These are phyloP conservation scores for Verbascum thapsus DNA, from an alignment of 257 asterid species.

Conservation along the genomic window DNA sequence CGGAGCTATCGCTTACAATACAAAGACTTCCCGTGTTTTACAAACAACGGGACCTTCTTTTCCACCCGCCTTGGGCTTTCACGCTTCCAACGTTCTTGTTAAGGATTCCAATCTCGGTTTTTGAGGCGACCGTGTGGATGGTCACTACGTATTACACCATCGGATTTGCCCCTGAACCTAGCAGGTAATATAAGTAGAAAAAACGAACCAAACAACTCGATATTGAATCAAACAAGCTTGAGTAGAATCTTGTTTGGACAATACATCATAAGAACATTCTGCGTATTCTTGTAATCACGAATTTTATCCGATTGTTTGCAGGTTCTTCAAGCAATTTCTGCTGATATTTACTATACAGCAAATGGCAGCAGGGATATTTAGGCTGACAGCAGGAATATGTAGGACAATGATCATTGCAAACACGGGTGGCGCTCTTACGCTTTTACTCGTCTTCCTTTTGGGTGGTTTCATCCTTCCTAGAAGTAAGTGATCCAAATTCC, in stretches of 20 bases:
- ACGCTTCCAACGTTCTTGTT: slow-evolving; percentile 56
- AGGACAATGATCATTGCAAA: slow-evolving; percentile 60
- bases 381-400: slow-evolving; percentile 54
- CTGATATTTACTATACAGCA: slow-evolving; percentile 51
- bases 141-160: slow-evolving; percentile 60
- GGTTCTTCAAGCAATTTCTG: slow-evolving; percentile 67
- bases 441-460: slow-evolving; percentile 47
- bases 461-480: slow-evolving; percentile 70
- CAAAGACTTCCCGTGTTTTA: slow-evolving; percentile 66
- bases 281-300: background rate
- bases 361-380: slow-evolving; percentile 59
- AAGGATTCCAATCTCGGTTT: slow-evolving; percentile 53
- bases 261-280: no score
- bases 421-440: slow-evolving; percentile 56
- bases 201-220: no score
- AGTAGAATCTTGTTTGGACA: no score
- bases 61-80: slow-evolving; percentile 68
- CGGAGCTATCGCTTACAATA: slow-evolving; percentile 57
- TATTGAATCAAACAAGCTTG: no score
- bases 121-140: slow-evolving; percentile 62
- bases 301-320: slow-evolving; percentile 22
- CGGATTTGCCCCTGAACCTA: slow-evolving; percentile 66
- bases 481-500: slow-evolving; percentile 32
- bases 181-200: slow-evolving; percentile 36
- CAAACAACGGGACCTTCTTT: slow-evolving; percentile 63